Evolutionary conservation across 305 asterid species (phyloP).

Genomic region (Ilex paraguariensis): DNA sequence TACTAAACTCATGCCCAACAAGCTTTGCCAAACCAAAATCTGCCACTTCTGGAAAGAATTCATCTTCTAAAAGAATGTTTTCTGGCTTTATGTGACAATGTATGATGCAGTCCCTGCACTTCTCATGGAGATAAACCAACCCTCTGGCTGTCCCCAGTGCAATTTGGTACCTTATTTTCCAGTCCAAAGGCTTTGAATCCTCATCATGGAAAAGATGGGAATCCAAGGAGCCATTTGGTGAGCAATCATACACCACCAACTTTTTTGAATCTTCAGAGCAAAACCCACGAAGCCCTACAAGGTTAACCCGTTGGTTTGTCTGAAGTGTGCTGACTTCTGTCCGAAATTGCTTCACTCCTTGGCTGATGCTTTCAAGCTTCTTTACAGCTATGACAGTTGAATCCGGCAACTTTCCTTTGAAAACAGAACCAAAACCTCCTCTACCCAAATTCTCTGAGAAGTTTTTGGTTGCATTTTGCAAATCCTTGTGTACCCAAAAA

Average conservation of each 20-base stretch:
- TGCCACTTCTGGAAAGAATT: constrained; percentile 60
- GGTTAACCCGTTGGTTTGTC: constrained; percentile 67
- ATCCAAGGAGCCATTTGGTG: constrained; percentile 63
- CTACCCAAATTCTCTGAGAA: constrained; percentile 66
- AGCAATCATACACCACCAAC: constrained; percentile 67
- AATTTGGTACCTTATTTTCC: constrained; percentile 54
- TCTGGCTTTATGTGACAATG: constrained; percentile 79
- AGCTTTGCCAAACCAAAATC: constrained; percentile 76
- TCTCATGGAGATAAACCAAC: constrained; percentile 61
- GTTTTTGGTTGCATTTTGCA: constrained; percentile 54
- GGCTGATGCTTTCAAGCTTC: constrained; percentile 70
- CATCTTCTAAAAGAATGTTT: constrained; percentile 47
- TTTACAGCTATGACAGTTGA: constrained; percentile 57
- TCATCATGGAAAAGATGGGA: constrained; percentile 44
- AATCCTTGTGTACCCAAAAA: constrained; percentile 62
- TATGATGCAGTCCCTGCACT: constrained; percentile 69
- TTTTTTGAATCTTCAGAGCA: constrained; percentile 59
- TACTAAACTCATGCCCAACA: constrained; percentile 71
- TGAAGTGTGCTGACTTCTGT: constrained; percentile 81
- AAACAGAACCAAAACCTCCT: constrained; percentile 81
- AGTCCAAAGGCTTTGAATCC: constrained; percentile 36
- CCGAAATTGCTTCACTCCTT: constrained; percentile 81
- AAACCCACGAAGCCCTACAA: constrained; percentile 69
- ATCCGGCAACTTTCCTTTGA: constrained; percentile 56
- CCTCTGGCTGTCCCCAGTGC: constrained; percentile 71